phyloP scores from a whole-genome alignment of 257 asterid genomes.

The Fraxinus cuspidata region DNA sequence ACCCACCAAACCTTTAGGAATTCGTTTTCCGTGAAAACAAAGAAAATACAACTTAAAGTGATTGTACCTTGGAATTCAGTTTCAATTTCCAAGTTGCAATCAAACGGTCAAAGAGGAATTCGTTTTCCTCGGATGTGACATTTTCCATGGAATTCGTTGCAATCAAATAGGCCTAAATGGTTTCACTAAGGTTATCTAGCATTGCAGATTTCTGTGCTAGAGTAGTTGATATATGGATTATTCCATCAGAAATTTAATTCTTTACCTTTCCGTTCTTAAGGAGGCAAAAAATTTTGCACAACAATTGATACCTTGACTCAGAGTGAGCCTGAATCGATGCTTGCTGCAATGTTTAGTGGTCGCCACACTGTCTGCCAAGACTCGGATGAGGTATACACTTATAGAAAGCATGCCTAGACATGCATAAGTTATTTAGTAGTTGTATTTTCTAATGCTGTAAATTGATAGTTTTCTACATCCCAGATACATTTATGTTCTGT shows the following conservation, averaged over 20 bases:
- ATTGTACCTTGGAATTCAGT: too few relatives aligned
- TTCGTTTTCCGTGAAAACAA: too few relatives aligned
- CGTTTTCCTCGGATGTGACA: too few relatives aligned
- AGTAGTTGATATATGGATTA: neutral
- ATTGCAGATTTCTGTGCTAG: neutral
- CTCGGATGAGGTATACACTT: conserved; percentile 56
- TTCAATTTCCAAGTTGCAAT: too few relatives aligned
- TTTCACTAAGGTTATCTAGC: neutral
- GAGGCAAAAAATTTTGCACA: conserved; percentile 87
- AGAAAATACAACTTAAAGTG: too few relatives aligned
- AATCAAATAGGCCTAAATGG: too few relatives aligned
- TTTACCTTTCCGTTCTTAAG: conserved; percentile 35
- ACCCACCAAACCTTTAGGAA: too few relatives aligned
- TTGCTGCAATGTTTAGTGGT: conserved; percentile 96
- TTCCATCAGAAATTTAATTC: conserved; percentile 9
- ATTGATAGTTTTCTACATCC: neutral
- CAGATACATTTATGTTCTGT: neutral
- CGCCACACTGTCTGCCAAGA: conserved; percentile 75
- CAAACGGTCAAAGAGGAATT: too few relatives aligned
- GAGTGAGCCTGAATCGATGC: conserved; percentile 93
- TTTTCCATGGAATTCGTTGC: too few relatives aligned
- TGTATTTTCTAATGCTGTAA: neutral
- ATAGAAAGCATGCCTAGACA: neutral
- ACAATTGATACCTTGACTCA: conserved; percentile 81
- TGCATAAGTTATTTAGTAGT: neutral